phyloP scores from a whole-genome alignment of 2,329 filamentous ascomycete species.

The Claviceps quebecensis region DNA sequence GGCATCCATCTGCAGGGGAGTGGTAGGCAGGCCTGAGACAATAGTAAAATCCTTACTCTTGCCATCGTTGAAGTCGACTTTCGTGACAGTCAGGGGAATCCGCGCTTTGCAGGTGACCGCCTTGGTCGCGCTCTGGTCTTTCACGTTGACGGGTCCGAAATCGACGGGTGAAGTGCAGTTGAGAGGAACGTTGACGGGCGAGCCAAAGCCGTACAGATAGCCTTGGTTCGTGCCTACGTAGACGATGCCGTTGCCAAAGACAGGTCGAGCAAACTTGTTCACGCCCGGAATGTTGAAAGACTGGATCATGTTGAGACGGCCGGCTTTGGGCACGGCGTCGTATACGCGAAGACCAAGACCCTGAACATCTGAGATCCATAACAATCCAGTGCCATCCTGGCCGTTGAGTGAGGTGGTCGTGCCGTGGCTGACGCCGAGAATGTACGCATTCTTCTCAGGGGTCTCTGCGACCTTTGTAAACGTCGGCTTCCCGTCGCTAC shows the following conservation, averaged over 20 bases:
- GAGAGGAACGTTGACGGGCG: constrained; percentile 37
- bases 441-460: constrained; percentile 33
- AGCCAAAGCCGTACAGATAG: constrained; percentile 40
- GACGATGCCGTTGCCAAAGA: constrained; percentile 41
- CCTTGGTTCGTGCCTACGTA: constrained; percentile 40
- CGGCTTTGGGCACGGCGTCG: constrained; percentile 34
- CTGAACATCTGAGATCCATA: constrained; percentile 43
- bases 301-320: constrained; percentile 31
- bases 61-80: constrained; percentile 19
- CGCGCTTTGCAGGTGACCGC: constrained; percentile 34
- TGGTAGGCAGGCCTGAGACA: constrained; percentile 20
- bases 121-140: constrained; percentile 14
- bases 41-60: constrained; percentile 25
- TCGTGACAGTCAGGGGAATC: constrained; percentile 27
- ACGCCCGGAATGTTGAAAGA: constrained; percentile 36
- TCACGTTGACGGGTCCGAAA: constrained; percentile 32
- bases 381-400: constrained; percentile 37
- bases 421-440: constrained; percentile 42
- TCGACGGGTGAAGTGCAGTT: constrained; percentile 36
- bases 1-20: constrained; percentile 16
- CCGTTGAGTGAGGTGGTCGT: constrained; percentile 41
- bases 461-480: constrained; percentile 40
- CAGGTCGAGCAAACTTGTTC: constrained; percentile 42
- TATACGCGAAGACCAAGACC: constrained; percentile 38
- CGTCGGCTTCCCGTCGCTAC: constrained; percentile 32